These are phyloP conservation scores for Pichia paraexigua DNA, from an alignment of 805 yeast genomes.

Conservation along the genomic window DNA sequence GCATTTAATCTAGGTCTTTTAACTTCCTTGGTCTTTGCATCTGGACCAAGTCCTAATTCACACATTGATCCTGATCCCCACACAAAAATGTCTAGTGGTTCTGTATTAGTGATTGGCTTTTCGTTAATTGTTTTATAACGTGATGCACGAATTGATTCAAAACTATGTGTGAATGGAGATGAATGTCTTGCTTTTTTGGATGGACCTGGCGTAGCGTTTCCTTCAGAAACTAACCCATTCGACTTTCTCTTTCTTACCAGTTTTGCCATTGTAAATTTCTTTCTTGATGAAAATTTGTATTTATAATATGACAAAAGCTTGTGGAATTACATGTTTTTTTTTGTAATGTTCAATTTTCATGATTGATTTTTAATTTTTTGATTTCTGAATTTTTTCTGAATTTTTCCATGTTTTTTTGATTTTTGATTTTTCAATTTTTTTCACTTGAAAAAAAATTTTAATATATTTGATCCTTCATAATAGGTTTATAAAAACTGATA, in stretches of 20 bases:
- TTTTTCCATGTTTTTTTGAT: not conserved
- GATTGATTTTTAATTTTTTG: not conserved
- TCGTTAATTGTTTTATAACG: slow-evolving; percentile 40
- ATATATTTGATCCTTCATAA: not conserved
- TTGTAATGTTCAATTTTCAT: not conserved
- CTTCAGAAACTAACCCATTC: slow-evolving; percentile 13
- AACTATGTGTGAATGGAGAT: slow-evolving; percentile 24
- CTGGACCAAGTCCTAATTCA: slow-evolving; percentile 95
- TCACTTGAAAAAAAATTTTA: not conserved
- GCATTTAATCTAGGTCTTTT: slow-evolving; percentile 94
- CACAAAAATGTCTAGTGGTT: slow-evolving; percentile 69
- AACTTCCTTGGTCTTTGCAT: slow-evolving; percentile 84
- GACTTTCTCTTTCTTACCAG: slow-evolving; percentile 22
- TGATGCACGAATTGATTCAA: slow-evolving; percentile 42
- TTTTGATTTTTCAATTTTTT: not conserved
- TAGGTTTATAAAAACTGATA: not conserved
- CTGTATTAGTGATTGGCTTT: slow-evolving; percentile 29
- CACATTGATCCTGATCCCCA: slow-evolving; percentile 98
- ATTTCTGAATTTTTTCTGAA: not conserved
- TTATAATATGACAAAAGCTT: not conserved
- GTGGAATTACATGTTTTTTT: too few relatives aligned
- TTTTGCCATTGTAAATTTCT: slow-evolving; percentile 32
- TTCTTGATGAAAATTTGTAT: too few relatives aligned
- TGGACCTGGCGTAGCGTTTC: slow-evolving; percentile 17
- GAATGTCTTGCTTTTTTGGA: slow-evolving; percentile 25